Conservation (phyloP, 2,329 filamentous ascomycete genomes). For the Teratosphaeria viscida region DNA sequence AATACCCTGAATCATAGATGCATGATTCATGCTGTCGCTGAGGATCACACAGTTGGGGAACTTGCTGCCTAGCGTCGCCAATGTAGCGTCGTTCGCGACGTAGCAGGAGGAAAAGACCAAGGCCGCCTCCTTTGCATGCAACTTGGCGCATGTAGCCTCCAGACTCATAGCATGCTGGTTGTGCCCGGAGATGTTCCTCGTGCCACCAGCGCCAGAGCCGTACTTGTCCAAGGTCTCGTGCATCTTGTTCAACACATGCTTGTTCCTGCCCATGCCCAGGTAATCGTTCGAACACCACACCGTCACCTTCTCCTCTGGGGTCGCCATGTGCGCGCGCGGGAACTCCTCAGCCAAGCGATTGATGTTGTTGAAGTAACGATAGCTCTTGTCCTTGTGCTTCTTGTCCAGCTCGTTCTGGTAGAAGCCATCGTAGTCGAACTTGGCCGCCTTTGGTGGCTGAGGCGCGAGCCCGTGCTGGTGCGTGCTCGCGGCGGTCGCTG, state of each 20-base stretch:
- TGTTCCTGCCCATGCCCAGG: conserved; percentile 91
- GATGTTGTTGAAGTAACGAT: conserved; percentile 99
- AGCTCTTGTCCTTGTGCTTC: conserved; percentile 99
- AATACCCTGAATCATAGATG: conserved; percentile 98
- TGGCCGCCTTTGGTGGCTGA: conserved; percentile 39
- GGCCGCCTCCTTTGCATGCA: conserved; percentile 86
- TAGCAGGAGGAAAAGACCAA: conserved; percentile 97
- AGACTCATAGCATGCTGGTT: conserved; percentile 86
- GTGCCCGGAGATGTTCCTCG: conserved; percentile 94
- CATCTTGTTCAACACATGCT: conserved; percentile 78
- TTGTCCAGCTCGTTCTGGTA: conserved; percentile 85
- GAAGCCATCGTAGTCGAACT: conserved; percentile 86
- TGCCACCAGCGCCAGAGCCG: conserved; percentile 88
- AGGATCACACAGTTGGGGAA: conserved; percentile 93
- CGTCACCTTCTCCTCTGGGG: conserved; percentile 73
- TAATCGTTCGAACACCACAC: conserved; percentile 99
- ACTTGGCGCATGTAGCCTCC: conserved; percentile 69
- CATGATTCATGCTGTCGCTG: conserved; percentile 95
- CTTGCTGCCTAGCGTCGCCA: conserved; percentile 94
- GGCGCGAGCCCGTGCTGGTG: conserved; percentile 33
- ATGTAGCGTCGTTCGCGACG: conserved; percentile 92
- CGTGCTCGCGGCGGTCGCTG: conserved; percentile 3
- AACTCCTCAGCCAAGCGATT: conserved; percentile 96
- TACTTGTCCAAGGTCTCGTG: conserved; percentile 91
- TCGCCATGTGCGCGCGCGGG: conserved; percentile 82